phyloP scores from a whole-genome alignment of 164 flowering plant genomes.

The Sedum album region DNA sequence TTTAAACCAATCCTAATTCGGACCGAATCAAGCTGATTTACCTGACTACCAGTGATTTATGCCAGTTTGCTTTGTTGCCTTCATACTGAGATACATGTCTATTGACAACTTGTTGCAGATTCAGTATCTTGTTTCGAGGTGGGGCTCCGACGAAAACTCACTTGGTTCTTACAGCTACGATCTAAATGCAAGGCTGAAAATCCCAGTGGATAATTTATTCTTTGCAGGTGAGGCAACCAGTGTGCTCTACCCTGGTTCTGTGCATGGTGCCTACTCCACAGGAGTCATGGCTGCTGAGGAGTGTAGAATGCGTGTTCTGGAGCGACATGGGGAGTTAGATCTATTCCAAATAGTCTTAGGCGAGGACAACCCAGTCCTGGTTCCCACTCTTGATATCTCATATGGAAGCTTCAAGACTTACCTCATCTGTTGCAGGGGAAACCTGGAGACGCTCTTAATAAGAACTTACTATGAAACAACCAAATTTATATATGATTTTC shows the following conservation, averaged over 20 bases:
- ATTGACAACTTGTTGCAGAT: no score
- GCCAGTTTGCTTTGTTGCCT: no score
- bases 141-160: slow-evolving; percentile 77
- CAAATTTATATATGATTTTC: no score
- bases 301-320: slow-evolving; percentile 82
- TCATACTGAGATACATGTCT: no score
- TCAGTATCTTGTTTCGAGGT: slow-evolving; percentile 79
- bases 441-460: no score
- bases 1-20: no score
- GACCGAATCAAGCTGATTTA: background rate
- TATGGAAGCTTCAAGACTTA: slow-evolving; percentile 22
- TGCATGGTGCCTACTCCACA: slow-evolving; percentile 90
- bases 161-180: slow-evolving; percentile 89
- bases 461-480: no score
- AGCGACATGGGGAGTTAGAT: slow-evolving; percentile 65
- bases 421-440: background rate
- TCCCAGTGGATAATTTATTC: slow-evolving; percentile 85
- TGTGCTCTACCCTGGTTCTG: slow-evolving; percentile 64
- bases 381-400: slow-evolving; percentile 81
- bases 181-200: slow-evolving; percentile 69
- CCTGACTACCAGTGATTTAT: no score
- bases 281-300: slow-evolving; percentile 94
- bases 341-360: slow-evolving; percentile 64
- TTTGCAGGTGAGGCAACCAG: slow-evolving; percentile 98
- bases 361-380: slow-evolving; percentile 37